Evolutionary conservation across 192 early-diverging fungal species (phyloP).

Genomic region (Coemansia sp.): DNA sequence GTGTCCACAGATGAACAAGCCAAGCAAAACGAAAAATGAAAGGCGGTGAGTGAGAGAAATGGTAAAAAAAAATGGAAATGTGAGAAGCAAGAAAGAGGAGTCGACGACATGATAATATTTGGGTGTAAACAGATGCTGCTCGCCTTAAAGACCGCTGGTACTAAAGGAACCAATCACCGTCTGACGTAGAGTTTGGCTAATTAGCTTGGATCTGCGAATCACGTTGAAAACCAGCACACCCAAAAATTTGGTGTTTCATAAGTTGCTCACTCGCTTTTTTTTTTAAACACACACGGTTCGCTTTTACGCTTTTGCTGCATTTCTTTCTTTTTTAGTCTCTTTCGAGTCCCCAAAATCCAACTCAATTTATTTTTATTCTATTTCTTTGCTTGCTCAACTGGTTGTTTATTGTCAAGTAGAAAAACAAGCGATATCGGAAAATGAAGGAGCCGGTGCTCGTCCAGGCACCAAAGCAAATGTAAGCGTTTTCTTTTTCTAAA

Average conservation of each 20-base stretch:
- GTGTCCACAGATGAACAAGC: neutral
- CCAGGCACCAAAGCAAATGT: slow-evolving; percentile 75
- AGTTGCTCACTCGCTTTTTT: too few relatives aligned
- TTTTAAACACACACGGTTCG: neutral
- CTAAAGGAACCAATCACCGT: neutral
- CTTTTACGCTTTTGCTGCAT: neutral
- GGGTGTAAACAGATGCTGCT: too few relatives aligned
- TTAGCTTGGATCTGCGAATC: neutral
- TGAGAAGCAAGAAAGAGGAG: too few relatives aligned
- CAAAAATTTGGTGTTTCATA: neutral
- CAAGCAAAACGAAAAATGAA: neutral
- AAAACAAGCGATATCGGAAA: slow-evolving; percentile 5
- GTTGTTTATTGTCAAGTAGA: neutral
- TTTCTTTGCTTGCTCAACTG: neutral
- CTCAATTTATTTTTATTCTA: slow-evolving; percentile 1
- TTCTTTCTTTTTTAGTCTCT: neutral
- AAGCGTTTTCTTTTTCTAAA: slow-evolving; percentile 19
- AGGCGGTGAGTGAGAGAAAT: neutral
- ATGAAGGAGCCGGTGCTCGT: slow-evolving; percentile 83
- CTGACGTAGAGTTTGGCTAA: neutral
- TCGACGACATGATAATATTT: too few relatives aligned
- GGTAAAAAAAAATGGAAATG: neutral
- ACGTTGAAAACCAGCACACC: neutral
- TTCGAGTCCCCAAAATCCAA: neutral
- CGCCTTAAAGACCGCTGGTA: neutral